A percentile compares a stretch with the other conserved stretches of the same genome.
Conservation (phyloP, 164 flowering plant species). For the Vitis rupestris region DNA sequence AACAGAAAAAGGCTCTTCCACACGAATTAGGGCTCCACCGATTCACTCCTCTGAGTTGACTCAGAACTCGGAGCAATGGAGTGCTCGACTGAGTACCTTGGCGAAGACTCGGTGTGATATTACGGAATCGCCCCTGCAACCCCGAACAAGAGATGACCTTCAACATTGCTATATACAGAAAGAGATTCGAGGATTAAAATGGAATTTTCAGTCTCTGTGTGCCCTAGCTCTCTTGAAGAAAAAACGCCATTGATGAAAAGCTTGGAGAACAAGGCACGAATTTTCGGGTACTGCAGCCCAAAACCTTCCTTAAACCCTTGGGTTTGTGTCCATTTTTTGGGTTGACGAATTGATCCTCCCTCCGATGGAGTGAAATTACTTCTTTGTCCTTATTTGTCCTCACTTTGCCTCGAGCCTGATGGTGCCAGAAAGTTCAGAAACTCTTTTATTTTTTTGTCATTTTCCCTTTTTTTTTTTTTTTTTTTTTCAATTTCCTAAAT, state of each 20-base stretch:
- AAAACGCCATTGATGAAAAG: slow-evolving; percentile 23
- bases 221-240: background rate
- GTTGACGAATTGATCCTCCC: slow-evolving; percentile 3
- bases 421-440: too few relatives aligned
- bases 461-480: too few relatives aligned
- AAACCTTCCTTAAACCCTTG: slow-evolving; percentile 43
- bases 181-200: background rate
- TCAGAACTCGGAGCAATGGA: slow-evolving; percentile 36
- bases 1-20: slow-evolving; percentile 59
- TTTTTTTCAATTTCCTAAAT: too few relatives aligned
- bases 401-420: too few relatives aligned
- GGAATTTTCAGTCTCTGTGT: background rate
- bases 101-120: slow-evolving; percentile 15
- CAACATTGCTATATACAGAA: slow-evolving; percentile 30
- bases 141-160: slow-evolving; percentile 40
- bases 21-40: slow-evolving; percentile 26
- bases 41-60: slow-evolving; percentile 33
- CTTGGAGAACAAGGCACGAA: background rate
- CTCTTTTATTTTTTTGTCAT: too few relatives aligned
- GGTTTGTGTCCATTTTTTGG: background rate
- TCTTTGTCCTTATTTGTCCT: too few relatives aligned
- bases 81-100: slow-evolving; percentile 18
- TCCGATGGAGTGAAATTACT: background rate
- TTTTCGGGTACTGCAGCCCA: background rate
- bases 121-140: slow-evolving; percentile 20